Base-by-base conservation (phyloP, 1,284 basidiomycete genomes). In the Caloboletus firmus region DNA sequence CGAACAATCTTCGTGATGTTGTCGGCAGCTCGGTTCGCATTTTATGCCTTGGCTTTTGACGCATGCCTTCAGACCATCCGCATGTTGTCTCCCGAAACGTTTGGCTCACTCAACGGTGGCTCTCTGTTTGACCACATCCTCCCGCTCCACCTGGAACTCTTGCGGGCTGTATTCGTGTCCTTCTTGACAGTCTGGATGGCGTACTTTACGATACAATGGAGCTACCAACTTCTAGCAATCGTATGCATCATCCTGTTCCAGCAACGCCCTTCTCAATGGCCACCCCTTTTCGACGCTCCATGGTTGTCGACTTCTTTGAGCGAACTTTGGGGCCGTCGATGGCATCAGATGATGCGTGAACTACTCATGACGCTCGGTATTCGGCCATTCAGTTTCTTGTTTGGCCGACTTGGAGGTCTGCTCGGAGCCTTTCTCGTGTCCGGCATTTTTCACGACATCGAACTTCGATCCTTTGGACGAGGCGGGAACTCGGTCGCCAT, bases 361-460 rank as follows among this genome's bases (percentile, higher is more conserved):
- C 12, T 18, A 0, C 17, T 66, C 20, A 66, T 36, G 51, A 59
- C 6, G 30, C 51, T 47, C 67, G 76, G 72, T 18, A 52, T 60
- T 5, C 53, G 34, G 9, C 72, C 72, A 1, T 52, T 67, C 13
- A 60, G 59, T 26, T 57, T 62, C 35, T 28, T 82, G 8, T 68
- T 79, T 39, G 83, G 83, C 3, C 73, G 74, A 7, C 51, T 68
- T 2, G 82, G 77, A 5, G 75, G 71, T 4, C 67, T 82, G 1
- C 36, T 86, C 4, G 83, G 79, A 4, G 78, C 77, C 0, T 88
- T 88, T 62, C 53, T 81, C 3, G 56, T 78, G 9, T 87, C 85
- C 1, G 85, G 78, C 7, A 47, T 83, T 3, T 62, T 87, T 39
- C 85, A 88, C 59, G 74, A 79, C 59, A 57, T 78, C 22, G 83